Percentiles rank a stretch among this genome's conserved stretches.
Conservation (phyloP, 306 rosid species). For the Argentina anserina region DNA sequence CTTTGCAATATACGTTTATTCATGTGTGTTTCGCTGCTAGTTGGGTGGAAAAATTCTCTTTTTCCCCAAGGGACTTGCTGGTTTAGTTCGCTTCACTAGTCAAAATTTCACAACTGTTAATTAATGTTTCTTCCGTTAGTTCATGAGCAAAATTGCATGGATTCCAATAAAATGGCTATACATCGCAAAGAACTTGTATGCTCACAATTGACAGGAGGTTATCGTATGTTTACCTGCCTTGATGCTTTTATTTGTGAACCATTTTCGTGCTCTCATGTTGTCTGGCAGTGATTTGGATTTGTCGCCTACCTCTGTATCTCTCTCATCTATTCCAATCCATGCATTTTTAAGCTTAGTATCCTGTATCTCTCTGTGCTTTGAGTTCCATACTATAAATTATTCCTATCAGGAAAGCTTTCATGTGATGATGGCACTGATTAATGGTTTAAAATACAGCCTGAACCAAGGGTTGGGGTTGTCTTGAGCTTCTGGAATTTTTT, state of each 20-base stretch:
- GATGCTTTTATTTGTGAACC: neutral
- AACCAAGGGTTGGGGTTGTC: neutral
- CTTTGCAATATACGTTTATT: neutral
- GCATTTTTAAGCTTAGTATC: neutral
- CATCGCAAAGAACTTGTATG: neutral
- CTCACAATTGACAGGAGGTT: neutral
- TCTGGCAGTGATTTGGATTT: neutral
- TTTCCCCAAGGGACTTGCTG: neutral
- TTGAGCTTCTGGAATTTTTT: neutral
- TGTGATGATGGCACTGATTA: constrained; percentile 3
- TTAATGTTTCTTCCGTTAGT: neutral
- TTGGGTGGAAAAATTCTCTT: neutral
- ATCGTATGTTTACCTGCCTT: too few species aligned
- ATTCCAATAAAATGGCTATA: neutral
- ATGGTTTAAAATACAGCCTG: neutral
- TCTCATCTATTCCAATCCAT: neutral
- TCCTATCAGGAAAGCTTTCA: neutral
- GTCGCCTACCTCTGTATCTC: neutral
- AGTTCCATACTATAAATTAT: neutral
- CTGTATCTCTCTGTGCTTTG: constrained; percentile 2
- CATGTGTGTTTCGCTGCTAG: neutral
- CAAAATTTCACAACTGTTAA: neutral
- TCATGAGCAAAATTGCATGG: neutral
- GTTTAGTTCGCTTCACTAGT: neutral
- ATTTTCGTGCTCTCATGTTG: neutral